phyloP scores from a whole-genome alignment of 116 monocot species.

The Phalaenopsis hybrid region DNA sequence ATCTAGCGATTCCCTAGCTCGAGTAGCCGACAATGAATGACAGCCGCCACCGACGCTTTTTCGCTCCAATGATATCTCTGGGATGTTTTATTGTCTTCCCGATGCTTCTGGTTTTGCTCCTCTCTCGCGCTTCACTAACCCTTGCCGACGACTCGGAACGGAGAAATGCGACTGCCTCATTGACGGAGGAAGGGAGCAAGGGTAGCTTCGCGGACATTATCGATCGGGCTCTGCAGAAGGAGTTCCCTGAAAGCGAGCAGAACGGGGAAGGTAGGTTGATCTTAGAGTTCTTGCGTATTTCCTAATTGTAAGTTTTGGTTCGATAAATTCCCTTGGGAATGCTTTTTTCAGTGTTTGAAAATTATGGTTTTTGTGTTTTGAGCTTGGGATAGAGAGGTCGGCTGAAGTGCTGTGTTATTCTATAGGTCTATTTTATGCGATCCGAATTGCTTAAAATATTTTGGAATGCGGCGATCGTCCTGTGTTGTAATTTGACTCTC shows the following conservation, averaged over 20 bases:
- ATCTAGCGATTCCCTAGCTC: background rate
- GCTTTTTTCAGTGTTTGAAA: background rate
- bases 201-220: constrained; percentile 79
- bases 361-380: background rate
- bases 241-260: constrained; percentile 97
- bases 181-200: constrained; percentile 10
- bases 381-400: background rate
- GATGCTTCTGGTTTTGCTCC: background rate
- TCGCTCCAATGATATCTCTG: background rate
- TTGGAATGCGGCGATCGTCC: background rate
- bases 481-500: background rate
- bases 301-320: background rate
- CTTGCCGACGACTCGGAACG: constrained; percentile 6
- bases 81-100: background rate
- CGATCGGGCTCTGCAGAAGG: constrained; percentile 94
- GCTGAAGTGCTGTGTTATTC: background rate
- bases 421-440: background rate
- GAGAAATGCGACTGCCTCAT: constrained; percentile 19
- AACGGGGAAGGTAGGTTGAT: constrained; percentile 51
- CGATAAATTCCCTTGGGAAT: background rate
- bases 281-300: background rate
- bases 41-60: background rate
- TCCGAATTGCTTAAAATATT: background rate
- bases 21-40: background rate
- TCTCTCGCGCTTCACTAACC: background rate